A percentile compares a stretch with the other conserved stretches of the same genome.
phyloP scores from a whole-genome alignment of 2,329 filamentous ascomycete species.

The Paraphoma sp. region DNA sequence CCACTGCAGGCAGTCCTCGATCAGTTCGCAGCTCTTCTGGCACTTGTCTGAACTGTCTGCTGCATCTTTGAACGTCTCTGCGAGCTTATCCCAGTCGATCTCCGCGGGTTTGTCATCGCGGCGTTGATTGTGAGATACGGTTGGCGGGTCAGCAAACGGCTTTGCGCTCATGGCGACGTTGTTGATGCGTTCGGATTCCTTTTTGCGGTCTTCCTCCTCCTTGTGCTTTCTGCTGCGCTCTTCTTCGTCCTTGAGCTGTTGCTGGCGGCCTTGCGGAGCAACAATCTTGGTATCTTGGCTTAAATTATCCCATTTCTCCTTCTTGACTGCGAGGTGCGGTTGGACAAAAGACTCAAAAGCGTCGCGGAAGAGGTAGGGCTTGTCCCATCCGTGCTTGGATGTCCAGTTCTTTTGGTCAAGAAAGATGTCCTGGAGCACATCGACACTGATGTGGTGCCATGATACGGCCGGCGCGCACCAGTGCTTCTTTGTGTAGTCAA shows the following conservation, averaged over 20 bases:
- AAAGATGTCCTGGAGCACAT: conserved; percentile 38
- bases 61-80: conserved; percentile 27
- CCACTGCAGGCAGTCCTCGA: conserved; percentile 48
- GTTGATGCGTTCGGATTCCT: conserved; percentile 1
- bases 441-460: conserved; percentile 40
- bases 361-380: conserved; percentile 42
- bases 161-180: neutral
- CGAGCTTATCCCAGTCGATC: conserved; percentile 24
- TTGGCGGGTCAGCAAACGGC: neutral
- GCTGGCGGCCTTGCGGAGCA: conserved; percentile 20
- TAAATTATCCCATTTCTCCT: conserved; percentile 46
- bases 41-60: conserved; percentile 32
- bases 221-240: conserved; percentile 10
- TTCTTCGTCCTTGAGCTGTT: conserved; percentile 16
- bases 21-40: conserved; percentile 31
- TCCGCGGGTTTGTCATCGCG: conserved; percentile 4
- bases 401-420: conserved; percentile 43
- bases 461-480: conserved; percentile 54
- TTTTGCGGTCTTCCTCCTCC: conserved; percentile 6
- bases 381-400: conserved; percentile 35
- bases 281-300: conserved; percentile 24
- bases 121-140: neutral
- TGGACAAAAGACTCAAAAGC: conserved; percentile 41
- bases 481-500: conserved; percentile 48
- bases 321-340: conserved; percentile 34